Percentiles rank a stretch among this genome's conserved stretches.
These are phyloP conservation scores for Candida maris DNA, from an alignment of 805 yeast genomes.

Conservation along the genomic window DNA sequence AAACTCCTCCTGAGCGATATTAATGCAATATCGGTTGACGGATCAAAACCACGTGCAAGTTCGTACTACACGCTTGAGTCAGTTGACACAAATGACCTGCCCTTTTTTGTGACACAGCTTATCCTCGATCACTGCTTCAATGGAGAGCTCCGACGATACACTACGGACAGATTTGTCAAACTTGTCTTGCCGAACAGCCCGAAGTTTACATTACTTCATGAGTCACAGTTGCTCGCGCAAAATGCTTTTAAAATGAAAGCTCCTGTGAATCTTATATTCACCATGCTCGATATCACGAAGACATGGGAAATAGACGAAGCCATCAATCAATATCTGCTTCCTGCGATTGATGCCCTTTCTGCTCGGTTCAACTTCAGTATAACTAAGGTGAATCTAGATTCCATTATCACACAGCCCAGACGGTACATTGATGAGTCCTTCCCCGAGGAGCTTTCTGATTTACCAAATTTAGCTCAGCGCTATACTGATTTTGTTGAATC, in stretches of 20 bases:
- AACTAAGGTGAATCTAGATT: conserved; percentile 5
- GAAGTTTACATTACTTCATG: conserved; percentile 10
- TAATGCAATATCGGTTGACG: conserved; percentile 29
- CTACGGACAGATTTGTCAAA: conserved; percentile 21
- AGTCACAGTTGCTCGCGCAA: conserved; percentile 4
- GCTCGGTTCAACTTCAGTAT: conserved; percentile 10
- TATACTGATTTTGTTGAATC: conserved; percentile 10
- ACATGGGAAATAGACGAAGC: conserved; percentile 21
- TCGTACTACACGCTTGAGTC: conserved; percentile 35
- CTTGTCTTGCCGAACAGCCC: conserved; percentile 1
- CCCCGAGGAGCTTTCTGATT: conserved; percentile 21
- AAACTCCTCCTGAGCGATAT: conserved; percentile 15
- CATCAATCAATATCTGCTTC: conserved; percentile 10
- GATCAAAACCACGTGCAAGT: conserved; percentile 21
- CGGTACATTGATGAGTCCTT: conserved; percentile 15
- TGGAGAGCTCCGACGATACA: conserved; percentile 24
- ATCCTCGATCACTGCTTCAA: conserved; percentile 28
- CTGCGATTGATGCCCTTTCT: conserved; percentile 6
- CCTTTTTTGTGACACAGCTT: conserved; percentile 44
- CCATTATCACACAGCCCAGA: not conserved
- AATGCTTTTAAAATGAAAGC: not conserved
- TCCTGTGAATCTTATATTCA: conserved; percentile 8
- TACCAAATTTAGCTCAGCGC: conserved; percentile 20
- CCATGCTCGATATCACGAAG: conserved; percentile 10
- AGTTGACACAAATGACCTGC: conserved; percentile 47